Evolutionary conservation across 495 filamentous ascomycete genomes (phyloP), one percentile per base, ranked within the genome.

Genomic region (Talaromyces wortmannii): DNA sequence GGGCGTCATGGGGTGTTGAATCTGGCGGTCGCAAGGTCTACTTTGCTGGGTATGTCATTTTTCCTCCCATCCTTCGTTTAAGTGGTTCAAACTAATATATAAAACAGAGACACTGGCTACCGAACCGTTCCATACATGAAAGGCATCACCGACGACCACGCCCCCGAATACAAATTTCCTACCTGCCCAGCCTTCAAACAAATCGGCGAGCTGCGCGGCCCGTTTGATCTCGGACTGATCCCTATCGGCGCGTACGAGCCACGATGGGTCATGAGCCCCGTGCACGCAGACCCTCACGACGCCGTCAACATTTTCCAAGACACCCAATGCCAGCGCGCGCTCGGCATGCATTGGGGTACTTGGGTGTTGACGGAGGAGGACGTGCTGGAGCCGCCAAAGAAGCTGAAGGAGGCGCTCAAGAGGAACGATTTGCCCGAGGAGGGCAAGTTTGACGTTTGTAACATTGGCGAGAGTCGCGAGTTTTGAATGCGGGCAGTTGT

Each of bases 301-400:
- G 73, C 79, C 0, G 90, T 91, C 45, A 87, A 90, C 61, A 95
- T 95, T 57, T 92, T 92, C 67, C 64, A 68, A 30, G 90, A 92
- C 55, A 91, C 87, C 23, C 79, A 77, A 57, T 95, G 90, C 68
- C 75, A 81, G 66, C 74, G 69, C 47, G 90, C 89, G 18, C 80
- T 94, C 74, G 90, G 78, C n/a, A 91, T 94, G 47, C 89, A 94
- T 64, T 94, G 89, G 89, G 89, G 79, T 48, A 87, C 88, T 3
- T 92, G 89, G 88, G 82, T 86, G 8, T 61, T 94, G 58, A 92
- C 89, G 0, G 76, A 77, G 50, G 89, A 94, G 67, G 84, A 85
- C 58, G 80, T 89, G 13, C 63, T 89, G 53, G 87, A 92, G 71
- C 90, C 89, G 29, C 89, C 89, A 32, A 64, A 63, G 67, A 61